phyloP scores from a whole-genome alignment of 345 rosid genomes.

The Salix brachista region DNA sequence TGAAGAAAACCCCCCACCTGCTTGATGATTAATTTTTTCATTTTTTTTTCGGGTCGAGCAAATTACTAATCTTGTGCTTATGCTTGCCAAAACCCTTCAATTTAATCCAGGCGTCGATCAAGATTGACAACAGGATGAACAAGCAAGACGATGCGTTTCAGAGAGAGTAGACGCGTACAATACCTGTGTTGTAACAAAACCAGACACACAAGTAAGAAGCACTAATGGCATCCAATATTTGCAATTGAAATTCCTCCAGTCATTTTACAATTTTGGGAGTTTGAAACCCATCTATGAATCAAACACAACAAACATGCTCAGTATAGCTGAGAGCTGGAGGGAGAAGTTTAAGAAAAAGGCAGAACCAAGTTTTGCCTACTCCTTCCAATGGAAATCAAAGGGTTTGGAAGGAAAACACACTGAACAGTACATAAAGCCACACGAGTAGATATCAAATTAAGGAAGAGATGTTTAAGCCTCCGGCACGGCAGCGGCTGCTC shows the following conservation, averaged over 20 bases:
- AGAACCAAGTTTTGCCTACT: background rate
- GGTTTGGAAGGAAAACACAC: slow-evolving; percentile 14
- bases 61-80: no score
- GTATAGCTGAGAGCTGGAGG: background rate
- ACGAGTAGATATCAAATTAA: background rate
- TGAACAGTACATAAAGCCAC: slow-evolving; percentile 13
- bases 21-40: no score
- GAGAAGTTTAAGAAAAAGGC: background rate
- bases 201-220: background rate
- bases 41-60: no score
- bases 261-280: slow-evolving; percentile 15
- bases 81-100: no score
- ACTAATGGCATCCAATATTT: slow-evolving; percentile 7
- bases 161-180: background rate
- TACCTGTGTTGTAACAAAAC: background rate
- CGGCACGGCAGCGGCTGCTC: slow-evolving; percentile 57
- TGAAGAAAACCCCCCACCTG: no score
- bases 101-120: no score
- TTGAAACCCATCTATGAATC: slow-evolving; percentile 11
- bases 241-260: slow-evolving; percentile 4
- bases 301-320: slow-evolving; percentile 10
- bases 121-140: background rate
- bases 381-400: slow-evolving; percentile 6
- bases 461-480: slow-evolving; percentile 46
- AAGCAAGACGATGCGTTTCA: background rate